Evolutionary conservation across 2,329 filamentous ascomycete species (phyloP).

Genomic region (Exophiala alcalophila): DNA sequence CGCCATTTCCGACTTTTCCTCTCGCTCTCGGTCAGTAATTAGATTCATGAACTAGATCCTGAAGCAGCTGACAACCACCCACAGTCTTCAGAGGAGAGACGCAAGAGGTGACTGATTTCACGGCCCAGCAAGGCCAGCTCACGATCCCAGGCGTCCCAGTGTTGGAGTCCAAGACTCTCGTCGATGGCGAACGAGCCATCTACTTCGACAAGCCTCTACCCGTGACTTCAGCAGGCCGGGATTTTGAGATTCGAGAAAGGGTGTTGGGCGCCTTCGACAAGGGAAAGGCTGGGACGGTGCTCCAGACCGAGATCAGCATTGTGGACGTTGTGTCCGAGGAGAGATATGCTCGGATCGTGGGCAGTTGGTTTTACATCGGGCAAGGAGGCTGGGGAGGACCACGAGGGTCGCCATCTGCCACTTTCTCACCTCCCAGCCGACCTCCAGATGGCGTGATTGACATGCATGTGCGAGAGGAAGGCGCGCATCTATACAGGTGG

Average conservation of each 20-base stretch:
- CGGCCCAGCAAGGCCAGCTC: slow-evolving; percentile 36
- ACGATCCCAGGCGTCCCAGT: slow-evolving; percentile 41
- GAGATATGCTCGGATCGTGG: slow-evolving; percentile 41
- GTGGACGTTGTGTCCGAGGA: slow-evolving; percentile 41
- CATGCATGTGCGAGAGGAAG: background rate
- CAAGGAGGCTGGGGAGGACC: slow-evolving; percentile 48
- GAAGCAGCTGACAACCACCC: background rate
- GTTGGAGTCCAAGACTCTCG: slow-evolving; percentile 43
- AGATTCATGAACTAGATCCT: background rate
- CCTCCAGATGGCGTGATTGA: background rate
- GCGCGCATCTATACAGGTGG: slow-evolving; percentile 3
- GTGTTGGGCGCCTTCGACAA: slow-evolving; percentile 50
- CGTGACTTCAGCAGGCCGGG: slow-evolving; percentile 36
- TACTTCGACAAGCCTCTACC: slow-evolving; percentile 41
- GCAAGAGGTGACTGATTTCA: slow-evolving; percentile 46
- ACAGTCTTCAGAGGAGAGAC: slow-evolving; percentile 45
- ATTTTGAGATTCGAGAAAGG: slow-evolving; percentile 42
- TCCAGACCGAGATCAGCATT: slow-evolving; percentile 42
- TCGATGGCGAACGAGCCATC: slow-evolving; percentile 45
- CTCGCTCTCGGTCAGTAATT: slow-evolving; percentile 30
- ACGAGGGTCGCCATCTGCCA: slow-evolving; percentile 41
- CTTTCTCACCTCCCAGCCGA: background rate
- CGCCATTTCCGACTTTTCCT: slow-evolving; percentile 49
- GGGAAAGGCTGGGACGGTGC: slow-evolving; percentile 42
- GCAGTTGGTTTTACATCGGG: slow-evolving; percentile 45